A percentile compares a stretch with the other conserved stretches of the same genome.
phyloP scores from a whole-genome alignment of 2,329 filamentous ascomycete species.

The Colletotrichum echinochloae region DNA sequence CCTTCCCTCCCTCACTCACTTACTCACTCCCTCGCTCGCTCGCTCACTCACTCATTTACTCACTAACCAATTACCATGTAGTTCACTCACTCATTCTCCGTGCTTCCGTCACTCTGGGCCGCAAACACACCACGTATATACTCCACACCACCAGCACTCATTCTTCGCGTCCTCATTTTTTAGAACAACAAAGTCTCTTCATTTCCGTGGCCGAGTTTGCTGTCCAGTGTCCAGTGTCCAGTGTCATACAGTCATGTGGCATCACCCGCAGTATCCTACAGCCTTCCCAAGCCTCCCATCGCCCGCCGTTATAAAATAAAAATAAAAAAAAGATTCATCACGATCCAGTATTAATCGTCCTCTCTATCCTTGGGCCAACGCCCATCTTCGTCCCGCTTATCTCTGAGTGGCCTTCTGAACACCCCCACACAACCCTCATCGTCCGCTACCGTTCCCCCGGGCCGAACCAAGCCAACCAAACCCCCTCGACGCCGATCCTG shows the following conservation, averaged over 20 bases:
- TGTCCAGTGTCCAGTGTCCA: background rate
- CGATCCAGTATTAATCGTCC: constrained; percentile 35
- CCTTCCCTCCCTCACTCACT: background rate
- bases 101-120: no score
- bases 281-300: background rate
- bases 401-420: background rate
- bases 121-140: no score
- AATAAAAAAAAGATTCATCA: background rate
- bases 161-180: background rate
- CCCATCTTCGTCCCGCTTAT: constrained; percentile 15
- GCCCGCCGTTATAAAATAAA: no score
- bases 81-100: background rate
- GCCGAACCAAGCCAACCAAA: background rate
- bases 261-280: background rate
- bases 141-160: no score
- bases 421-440: constrained; percentile 13
- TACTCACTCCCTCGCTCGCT: background rate
- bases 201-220: background rate
- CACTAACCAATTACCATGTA: no score
- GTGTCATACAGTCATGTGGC: background rate
- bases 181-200: background rate
- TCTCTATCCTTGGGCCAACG: constrained; percentile 26
- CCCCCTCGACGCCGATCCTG: constrained; percentile 12
- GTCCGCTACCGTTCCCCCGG: background rate
- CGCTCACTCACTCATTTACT: background rate